Base-by-base conservation (phyloP, 345 rosid genomes). In the Raphanus raphanistrum region DNA sequence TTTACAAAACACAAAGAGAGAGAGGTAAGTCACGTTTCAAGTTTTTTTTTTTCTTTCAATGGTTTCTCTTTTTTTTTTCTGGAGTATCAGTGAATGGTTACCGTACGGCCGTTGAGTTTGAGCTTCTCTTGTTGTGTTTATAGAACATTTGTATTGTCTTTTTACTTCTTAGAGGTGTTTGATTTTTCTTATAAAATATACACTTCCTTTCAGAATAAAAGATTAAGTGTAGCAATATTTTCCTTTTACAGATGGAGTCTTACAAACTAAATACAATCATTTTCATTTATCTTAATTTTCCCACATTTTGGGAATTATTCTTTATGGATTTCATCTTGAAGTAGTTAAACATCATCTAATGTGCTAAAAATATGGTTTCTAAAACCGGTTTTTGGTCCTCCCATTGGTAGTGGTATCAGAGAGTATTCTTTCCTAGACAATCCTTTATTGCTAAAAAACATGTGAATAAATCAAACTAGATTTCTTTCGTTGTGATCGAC, bases 341-440 rank as follows among this genome's bases (percentile, higher is more conserved):
- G n/a, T n/a, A n/a, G n/a, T n/a, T n/a, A n/a, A n/a, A n/a, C n/a
- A n/a, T n/a, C n/a, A n/a, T n/a, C n/a, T n/a, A n/a, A n/a, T n/a
- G n/a, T n/a, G n/a, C n/a, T n/a, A n/a, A n/a, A n/a, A n/a, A n/a
- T n/a, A n/a, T n/a, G n/a, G n/a, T n/a, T n/a, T n/a, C n/a, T n/a
- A n/a, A n/a, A n/a, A 54, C 11, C 27, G 68, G 98, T 90, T 77
- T 92, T 90, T 82, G 99, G 99, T 72, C 96, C 94, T 31, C 84
- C 81, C 61, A 87, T 90, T 33, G 70, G 76, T 75, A 81, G 6
- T 50, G 57, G 57, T 50, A 50, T 90, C 71, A 94, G 93, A 84
- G 98, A 90, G 77, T 94, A 92, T 83, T 90, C 96, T 15, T 84
- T 92, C 78, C 78, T 92, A 58, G 85, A 88, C 31, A 94, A 94